These are phyloP conservation scores for Nitzschia sp. DNA, from an alignment of 108 stramenopile genomes.

Conservation along the genomic window DNA sequence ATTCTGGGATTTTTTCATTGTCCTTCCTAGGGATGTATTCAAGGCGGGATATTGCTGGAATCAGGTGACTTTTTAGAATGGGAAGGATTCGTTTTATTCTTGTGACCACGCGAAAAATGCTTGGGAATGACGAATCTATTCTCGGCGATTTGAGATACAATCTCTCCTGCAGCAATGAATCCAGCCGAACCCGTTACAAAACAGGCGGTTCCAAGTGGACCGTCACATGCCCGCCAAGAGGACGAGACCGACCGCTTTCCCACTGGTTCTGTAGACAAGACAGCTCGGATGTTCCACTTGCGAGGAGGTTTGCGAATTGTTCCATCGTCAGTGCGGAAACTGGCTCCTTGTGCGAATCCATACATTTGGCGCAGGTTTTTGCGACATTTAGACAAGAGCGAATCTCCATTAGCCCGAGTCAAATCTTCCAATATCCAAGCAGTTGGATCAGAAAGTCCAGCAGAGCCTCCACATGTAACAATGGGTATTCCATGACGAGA, in stretches of 20 bases:
- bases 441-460: slow-evolving; percentile 75
- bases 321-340: slow-evolving; percentile 16
- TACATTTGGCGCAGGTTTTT: slow-evolving; percentile 66
- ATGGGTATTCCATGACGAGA: slow-evolving; percentile 52
- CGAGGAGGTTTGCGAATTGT: slow-evolving; percentile 33
- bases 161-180: slow-evolving; percentile 65
- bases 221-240: slow-evolving; percentile 73
- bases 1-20: no score
- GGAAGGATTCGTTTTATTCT: no score
- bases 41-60: no score
- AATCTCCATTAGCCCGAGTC: slow-evolving; percentile 54
- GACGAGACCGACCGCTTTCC: slow-evolving; percentile 1
- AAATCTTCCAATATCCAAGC: slow-evolving; percentile 65
- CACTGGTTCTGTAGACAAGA: slow-evolving; percentile 71
- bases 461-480: slow-evolving; percentile 86
- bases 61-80: no score
- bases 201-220: slow-evolving; percentile 74
- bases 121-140: slow-evolving; percentile 52
- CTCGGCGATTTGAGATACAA: slow-evolving; percentile 79
- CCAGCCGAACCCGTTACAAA: slow-evolving; percentile 83
- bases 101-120: slow-evolving; percentile 16
- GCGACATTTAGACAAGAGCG: slow-evolving; percentile 55
- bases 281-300: slow-evolving; percentile 70
- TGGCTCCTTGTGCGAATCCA: slow-evolving; percentile 61
- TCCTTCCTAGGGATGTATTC: no score